These are phyloP conservation scores for Penicillium psychrosexuale DNA, from an alignment of 2,329 filamentous ascomycete genomes.

Conservation along the genomic window DNA sequence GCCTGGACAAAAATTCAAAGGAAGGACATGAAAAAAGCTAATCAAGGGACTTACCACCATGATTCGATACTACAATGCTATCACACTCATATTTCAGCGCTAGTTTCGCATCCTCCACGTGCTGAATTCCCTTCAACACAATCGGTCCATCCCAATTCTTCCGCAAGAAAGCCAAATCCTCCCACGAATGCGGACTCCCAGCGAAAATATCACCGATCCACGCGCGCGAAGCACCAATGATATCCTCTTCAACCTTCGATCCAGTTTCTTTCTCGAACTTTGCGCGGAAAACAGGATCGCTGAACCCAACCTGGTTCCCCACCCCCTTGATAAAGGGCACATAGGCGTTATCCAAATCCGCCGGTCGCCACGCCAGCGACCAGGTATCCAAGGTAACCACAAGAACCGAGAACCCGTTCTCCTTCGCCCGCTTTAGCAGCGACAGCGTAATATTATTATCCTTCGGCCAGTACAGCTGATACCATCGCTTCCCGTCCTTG, in stretches of 20 bases:
- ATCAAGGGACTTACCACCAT: conserved; percentile 41
- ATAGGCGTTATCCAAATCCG: conserved; percentile 60
- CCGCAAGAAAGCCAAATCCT: conserved; percentile 57
- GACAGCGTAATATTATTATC: conserved; percentile 64
- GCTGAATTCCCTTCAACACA: conserved; percentile 59
- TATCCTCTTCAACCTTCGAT: conserved; percentile 47
- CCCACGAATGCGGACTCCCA: conserved; percentile 57
- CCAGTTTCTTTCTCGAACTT: conserved; percentile 54
- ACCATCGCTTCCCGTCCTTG: conserved; percentile 62
- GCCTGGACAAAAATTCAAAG: conserved; percentile 20
- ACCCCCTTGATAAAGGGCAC: conserved; percentile 56
- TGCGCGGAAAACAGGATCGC: conserved; percentile 62
- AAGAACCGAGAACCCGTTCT: conserved; percentile 61
- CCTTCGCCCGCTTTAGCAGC: conserved; percentile 60
- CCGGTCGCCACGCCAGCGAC: conserved; percentile 63
- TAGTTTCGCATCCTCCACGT: conserved; percentile 48
- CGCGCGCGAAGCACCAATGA: conserved; percentile 49
- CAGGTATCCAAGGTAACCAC: conserved; percentile 73
- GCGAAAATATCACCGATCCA: conserved; percentile 56
- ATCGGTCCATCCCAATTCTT: conserved; percentile 63
- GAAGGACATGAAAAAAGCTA: background rate
- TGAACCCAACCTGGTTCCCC: conserved; percentile 62
- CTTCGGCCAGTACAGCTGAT: conserved; percentile 71
- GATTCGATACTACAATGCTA: conserved; percentile 53
- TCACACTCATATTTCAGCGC: conserved; percentile 47